A percentile compares a stretch with the other conserved stretches of the same genome.
phyloP scores from a whole-genome alignment of 257 asterid genomes.

The Schizonepeta tenuifolia region DNA sequence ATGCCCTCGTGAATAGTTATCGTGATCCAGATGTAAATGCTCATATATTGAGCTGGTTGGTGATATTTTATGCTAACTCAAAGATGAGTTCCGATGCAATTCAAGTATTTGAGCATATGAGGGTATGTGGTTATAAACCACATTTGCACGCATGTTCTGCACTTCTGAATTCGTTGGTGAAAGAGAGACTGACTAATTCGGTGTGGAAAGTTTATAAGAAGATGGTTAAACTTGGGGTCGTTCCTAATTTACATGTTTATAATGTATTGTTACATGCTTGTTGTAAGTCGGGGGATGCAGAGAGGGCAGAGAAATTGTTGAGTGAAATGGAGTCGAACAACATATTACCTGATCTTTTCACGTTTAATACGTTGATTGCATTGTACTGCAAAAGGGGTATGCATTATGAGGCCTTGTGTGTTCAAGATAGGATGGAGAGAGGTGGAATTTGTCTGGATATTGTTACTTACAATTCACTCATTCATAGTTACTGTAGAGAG shows the following conservation, averaged over 20 bases:
- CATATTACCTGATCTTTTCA: conserved; percentile 74
- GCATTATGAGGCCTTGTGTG: conserved; percentile 87
- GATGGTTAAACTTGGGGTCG: conserved; percentile 68
- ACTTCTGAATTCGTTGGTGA: conserved; percentile 78
- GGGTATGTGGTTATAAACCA: conserved; percentile 63
- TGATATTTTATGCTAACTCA: conserved; percentile 74
- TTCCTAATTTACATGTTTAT: conserved; percentile 73
- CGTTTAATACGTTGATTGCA: conserved; percentile 78
- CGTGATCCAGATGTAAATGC: conserved; percentile 65
- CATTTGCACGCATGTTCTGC: conserved; percentile 85
- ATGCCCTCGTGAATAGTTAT: conserved; percentile 53
- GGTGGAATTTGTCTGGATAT: conserved; percentile 74
- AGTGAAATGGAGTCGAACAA: conserved; percentile 71
- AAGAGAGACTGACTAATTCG: conserved; percentile 65
- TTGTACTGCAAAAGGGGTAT: conserved; percentile 85
- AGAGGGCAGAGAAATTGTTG: conserved; percentile 67
- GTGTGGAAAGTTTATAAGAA: conserved; percentile 76
- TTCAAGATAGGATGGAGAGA: conserved; percentile 86
- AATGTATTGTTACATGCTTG: conserved; percentile 90
- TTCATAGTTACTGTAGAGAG: conserved; percentile 79
- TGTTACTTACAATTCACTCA: conserved; percentile 78
- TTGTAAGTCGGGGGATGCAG: conserved; percentile 70
- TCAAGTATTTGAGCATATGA: conserved; percentile 88
- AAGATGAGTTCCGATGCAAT: conserved; percentile 73
- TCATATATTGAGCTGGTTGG: conserved; percentile 90